Evolutionary conservation across 306 rosid species (phyloP).

Genomic region (Dryas octopetala): DNA sequence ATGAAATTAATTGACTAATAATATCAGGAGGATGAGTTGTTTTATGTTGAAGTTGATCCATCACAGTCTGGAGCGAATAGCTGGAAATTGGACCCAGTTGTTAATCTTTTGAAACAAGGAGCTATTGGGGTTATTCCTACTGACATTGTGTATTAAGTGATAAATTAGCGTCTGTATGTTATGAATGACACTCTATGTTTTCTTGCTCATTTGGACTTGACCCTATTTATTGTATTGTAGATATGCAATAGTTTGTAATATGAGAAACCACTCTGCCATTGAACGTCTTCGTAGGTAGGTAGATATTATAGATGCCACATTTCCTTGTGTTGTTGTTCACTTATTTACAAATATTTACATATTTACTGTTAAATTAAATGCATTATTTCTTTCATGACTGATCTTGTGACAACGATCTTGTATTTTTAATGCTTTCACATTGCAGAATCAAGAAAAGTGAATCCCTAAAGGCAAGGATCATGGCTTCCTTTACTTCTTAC

Average conservation of each 20-base stretch:
- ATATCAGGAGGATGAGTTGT: constrained; percentile 66
- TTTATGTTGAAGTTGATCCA: constrained; percentile 71
- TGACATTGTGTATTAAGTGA: constrained; percentile 61
- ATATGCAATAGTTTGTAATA: constrained; percentile 83
- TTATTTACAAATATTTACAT: not conserved
- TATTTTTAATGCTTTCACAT: constrained; percentile 10
- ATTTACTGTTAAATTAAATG: not conserved
- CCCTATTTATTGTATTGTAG: constrained; percentile 30
- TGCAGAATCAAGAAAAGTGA: constrained; percentile 93
- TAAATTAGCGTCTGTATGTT: no score
- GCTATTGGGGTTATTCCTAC: constrained; percentile 96
- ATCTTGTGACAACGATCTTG: no score
- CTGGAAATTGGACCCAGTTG: constrained; percentile 81
- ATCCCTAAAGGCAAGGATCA: constrained; percentile 63
- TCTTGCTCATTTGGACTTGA: no score
- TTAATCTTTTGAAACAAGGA: constrained; percentile 66
- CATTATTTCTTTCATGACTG: not conserved
- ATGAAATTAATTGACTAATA: not conserved
- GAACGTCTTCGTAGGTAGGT: constrained; percentile 87
- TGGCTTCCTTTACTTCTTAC: constrained; percentile 14
- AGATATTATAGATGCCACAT: no score
- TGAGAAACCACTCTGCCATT: constrained; percentile 72
- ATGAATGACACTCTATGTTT: no score
- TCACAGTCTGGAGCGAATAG: constrained; percentile 50
- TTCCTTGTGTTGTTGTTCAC: not conserved